Evolutionary conservation across 2,329 filamentous ascomycete species (phyloP).

Genomic region (Teratosphaeria destructans): DNA sequence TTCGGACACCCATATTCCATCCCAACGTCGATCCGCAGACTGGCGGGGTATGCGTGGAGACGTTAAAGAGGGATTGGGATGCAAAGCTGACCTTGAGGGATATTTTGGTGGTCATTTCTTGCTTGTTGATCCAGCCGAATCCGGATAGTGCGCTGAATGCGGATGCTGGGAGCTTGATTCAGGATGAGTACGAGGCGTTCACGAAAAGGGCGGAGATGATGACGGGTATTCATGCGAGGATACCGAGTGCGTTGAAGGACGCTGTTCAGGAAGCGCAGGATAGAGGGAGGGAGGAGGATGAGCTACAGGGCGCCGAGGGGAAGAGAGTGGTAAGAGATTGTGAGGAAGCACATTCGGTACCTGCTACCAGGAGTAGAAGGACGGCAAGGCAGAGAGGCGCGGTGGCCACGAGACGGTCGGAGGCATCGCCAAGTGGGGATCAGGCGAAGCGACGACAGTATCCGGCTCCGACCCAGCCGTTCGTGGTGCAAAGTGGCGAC

Average conservation of each 20-base stretch:
- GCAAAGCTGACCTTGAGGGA: constrained; percentile 47
- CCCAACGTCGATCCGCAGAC: constrained; percentile 55
- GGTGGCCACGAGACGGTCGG: constrained; percentile 10
- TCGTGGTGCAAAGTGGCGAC: constrained; percentile 17
- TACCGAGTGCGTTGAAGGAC: constrained; percentile 36
- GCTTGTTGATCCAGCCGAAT: constrained; percentile 53
- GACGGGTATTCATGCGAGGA: constrained; percentile 50
- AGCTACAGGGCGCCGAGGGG: constrained; percentile 7
- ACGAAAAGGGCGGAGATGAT: constrained; percentile 48
- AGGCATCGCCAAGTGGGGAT: constrained; percentile 16
- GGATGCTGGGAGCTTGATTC: constrained; percentile 47
- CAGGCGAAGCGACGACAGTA: constrained; percentile 7
- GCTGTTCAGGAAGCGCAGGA: constrained; percentile 44
- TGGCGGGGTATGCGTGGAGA: constrained; percentile 54
- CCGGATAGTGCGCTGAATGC: constrained; percentile 54
- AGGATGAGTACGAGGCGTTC: constrained; percentile 50
- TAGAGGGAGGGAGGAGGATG: constrained; percentile 30
- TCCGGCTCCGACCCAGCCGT: constrained; percentile 8
- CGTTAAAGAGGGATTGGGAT: constrained; percentile 54
- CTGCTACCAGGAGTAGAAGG: constrained; percentile 11
- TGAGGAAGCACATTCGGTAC: constrained; percentile 10
- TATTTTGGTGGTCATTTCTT: constrained; percentile 50
- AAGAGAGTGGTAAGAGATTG: constrained; percentile 6
- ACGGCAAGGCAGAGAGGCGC: constrained; percentile 18
- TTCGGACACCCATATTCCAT: constrained; percentile 53